phyloP scores from a whole-genome alignment of 2,329 filamentous ascomycete genomes.

The Epichloe bromicola region DNA sequence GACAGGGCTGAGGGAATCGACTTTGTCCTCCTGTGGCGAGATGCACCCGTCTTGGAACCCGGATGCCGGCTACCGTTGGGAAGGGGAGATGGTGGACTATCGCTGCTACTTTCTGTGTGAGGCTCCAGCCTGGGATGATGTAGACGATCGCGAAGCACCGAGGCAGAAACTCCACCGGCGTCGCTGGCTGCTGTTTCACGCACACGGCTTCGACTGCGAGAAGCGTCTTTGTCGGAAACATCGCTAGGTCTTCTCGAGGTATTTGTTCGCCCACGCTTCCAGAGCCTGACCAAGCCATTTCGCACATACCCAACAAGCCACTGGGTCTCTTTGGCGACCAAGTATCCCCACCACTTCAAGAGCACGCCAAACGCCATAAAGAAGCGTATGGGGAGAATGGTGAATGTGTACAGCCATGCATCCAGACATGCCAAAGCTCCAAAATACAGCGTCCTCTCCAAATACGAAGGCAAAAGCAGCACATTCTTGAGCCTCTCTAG shows the following conservation, averaged over 20 bases:
- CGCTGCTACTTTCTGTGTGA: constrained; percentile 1
- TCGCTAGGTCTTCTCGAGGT: constrained; percentile 23
- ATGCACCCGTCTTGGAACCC: constrained; percentile 21
- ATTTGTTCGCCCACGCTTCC: constrained; percentile 42
- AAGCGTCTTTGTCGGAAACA: constrained; percentile 24
- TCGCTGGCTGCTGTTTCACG: constrained; percentile 15
- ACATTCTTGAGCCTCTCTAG: constrained; percentile 88
- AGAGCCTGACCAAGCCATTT: constrained; percentile 65
- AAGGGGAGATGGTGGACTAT: constrained; percentile 8
- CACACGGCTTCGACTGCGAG: constrained; percentile 25
- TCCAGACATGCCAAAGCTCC: constrained; percentile 86
- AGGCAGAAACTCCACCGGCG: constrained; percentile 1
- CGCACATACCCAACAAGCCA: constrained; percentile 69
- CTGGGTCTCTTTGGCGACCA: constrained; percentile 55
- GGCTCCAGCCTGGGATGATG: neutral
- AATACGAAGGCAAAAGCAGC: constrained; percentile 62
- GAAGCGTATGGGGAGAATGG: constrained; percentile 84
- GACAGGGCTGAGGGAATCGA: constrained; percentile 76
- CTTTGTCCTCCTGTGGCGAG: constrained; percentile 59
- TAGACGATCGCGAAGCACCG: constrained; percentile 4
- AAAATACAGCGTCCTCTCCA: constrained; percentile 79
- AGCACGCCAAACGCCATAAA: constrained; percentile 67
- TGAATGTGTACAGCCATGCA: constrained; percentile 93
- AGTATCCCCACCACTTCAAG: constrained; percentile 62
- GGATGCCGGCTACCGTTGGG: constrained; percentile 9